These are phyloP conservation scores for Exophiala calicioides DNA, from an alignment of 2,329 filamentous ascomycete genomes.

Conservation along the genomic window DNA sequence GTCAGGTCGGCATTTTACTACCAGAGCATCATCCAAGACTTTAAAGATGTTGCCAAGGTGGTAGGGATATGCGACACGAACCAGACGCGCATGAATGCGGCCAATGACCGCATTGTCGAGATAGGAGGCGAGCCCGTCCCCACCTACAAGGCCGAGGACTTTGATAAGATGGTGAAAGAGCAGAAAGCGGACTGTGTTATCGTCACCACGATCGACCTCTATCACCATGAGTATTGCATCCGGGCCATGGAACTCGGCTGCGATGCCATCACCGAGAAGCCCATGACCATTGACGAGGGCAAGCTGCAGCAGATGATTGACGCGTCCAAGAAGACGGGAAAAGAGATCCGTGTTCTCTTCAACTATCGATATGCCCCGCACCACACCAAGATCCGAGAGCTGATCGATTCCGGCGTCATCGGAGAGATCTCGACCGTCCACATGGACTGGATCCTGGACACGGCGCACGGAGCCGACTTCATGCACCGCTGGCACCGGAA, in stretches of 20 bases:
- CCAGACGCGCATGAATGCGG: slow-evolving; percentile 60
- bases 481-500: slow-evolving; percentile 66
- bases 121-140: slow-evolving; percentile 54
- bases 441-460: slow-evolving; percentile 66
- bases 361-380: slow-evolving; percentile 67
- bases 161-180: slow-evolving; percentile 59
- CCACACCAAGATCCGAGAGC: slow-evolving; percentile 60
- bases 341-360: slow-evolving; percentile 59
- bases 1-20: slow-evolving; percentile 64
- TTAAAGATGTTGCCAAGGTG: slow-evolving; percentile 52
- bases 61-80: slow-evolving; percentile 64
- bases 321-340: slow-evolving; percentile 53
- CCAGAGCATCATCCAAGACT: slow-evolving; percentile 57
- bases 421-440: slow-evolving; percentile 60
- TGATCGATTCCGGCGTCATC: slow-evolving; percentile 57
- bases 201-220: slow-evolving; percentile 61
- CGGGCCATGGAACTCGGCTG: slow-evolving; percentile 62
- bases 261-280: slow-evolving; percentile 64
- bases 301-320: slow-evolving; percentile 58
- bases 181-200: slow-evolving; percentile 63
- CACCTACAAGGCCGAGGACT: slow-evolving; percentile 56
- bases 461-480: slow-evolving; percentile 51
- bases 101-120: slow-evolving; percentile 51
- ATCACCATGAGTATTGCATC: slow-evolving; percentile 61
- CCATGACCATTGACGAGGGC: slow-evolving; percentile 63